A percentile compares a stretch with the other conserved stretches of the same genome.
These are phyloP conservation scores for Colletotrichum navitas DNA, from an alignment of 2,329 filamentous ascomycete species.

Conservation along the genomic window DNA sequence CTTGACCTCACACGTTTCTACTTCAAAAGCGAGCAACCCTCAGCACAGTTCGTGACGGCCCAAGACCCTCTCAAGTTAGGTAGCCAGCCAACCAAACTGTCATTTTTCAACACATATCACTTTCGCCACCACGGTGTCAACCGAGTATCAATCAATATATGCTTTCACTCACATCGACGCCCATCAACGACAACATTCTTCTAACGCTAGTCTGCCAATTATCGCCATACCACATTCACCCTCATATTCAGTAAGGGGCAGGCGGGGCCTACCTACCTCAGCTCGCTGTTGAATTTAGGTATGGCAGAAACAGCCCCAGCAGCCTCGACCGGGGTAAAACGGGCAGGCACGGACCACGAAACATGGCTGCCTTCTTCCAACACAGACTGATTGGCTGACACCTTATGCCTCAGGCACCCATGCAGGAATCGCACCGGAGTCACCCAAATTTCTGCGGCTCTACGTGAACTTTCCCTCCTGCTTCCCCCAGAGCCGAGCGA, in stretches of 20 bases:
- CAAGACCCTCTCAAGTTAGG: background rate
- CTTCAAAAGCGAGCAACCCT: background rate
- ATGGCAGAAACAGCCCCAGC: slow-evolving; percentile 27
- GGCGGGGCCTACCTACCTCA: background rate
- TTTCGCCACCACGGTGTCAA: background rate
- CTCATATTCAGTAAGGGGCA: background rate
- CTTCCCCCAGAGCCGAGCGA: slow-evolving; percentile 39
- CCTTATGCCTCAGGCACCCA: slow-evolving; percentile 38
- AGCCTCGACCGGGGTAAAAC: slow-evolving; percentile 32
- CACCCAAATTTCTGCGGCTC: slow-evolving; percentile 43
- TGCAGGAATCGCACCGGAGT: slow-evolving; percentile 43
- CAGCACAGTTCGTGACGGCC: background rate
- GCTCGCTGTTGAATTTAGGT: slow-evolving; percentile 29
- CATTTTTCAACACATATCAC: no score
- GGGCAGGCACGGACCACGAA: slow-evolving; percentile 31
- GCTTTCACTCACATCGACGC: background rate
- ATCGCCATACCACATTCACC: background rate
- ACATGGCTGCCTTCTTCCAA: slow-evolving; percentile 16
- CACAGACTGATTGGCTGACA: slow-evolving; percentile 34
- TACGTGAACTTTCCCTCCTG: slow-evolving; percentile 43
- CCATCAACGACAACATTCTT: background rate
- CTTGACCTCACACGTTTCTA: background rate
- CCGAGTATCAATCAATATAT: background rate
- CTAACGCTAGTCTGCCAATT: background rate
- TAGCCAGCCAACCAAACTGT: background rate